Conservation (phyloP, 768 basidiomycete genomes). For the Lactarius akahatsu region DNA sequence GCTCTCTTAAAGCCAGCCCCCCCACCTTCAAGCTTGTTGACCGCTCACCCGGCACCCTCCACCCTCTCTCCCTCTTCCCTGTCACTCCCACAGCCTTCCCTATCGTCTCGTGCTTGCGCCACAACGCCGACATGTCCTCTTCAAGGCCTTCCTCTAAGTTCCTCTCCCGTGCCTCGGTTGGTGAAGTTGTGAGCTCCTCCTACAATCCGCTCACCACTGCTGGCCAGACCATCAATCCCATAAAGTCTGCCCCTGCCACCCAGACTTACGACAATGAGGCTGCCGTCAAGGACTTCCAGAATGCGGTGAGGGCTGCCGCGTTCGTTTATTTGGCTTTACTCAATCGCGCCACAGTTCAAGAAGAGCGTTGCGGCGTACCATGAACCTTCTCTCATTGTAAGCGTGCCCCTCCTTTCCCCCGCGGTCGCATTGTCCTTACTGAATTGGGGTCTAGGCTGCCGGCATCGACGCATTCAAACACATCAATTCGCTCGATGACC, state of each 20-base stretch:
- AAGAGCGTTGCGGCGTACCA: slow-evolving; percentile 7
- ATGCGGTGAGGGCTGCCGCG: not conserved
- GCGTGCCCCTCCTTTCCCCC: not conserved
- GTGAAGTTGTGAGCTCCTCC: not conserved
- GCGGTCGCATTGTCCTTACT: not conserved
- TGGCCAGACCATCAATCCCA: not conserved
- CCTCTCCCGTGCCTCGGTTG: slow-evolving; percentile 11
- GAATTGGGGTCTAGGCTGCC: slow-evolving; percentile 44
- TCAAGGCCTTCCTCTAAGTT: slow-evolving; percentile 11
- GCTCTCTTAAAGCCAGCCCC: not conserved
- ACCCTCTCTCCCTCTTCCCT: not conserved
- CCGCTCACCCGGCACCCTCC: not conserved
- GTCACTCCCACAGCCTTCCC: not conserved
- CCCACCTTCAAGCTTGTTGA: not conserved
- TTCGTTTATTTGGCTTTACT: not conserved
- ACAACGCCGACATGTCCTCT: not conserved
- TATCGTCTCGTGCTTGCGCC: not conserved
- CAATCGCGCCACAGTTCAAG: slow-evolving; percentile 12
- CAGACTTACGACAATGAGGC: slow-evolving; percentile 5
- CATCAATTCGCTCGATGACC: slow-evolving; percentile 66
- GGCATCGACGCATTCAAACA: slow-evolving; percentile 61
- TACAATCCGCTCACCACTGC: not conserved
- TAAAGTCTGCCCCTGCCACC: not conserved
- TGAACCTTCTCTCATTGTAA: slow-evolving; percentile 15
- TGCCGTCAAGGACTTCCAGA: slow-evolving; percentile 14